Evolutionary conservation across 1,139 yeast species (phyloP).

Genomic region (Arxiozyma telluris): DNA sequence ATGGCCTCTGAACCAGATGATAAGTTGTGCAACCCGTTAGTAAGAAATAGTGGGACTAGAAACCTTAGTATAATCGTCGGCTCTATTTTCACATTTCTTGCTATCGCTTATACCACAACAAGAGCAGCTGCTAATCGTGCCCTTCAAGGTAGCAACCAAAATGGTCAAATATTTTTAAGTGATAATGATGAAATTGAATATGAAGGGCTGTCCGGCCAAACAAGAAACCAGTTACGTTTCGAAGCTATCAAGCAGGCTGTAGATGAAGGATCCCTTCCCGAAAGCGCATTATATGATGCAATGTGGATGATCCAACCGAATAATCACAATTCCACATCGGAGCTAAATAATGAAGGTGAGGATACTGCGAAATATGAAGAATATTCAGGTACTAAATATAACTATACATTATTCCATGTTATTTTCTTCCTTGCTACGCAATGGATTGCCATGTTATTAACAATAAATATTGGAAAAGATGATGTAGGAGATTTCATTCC

Average conservation of each 20-base stretch:
- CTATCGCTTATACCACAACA: constrained; percentile 95
- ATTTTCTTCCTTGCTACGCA: constrained; percentile 94
- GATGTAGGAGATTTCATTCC: constrained; percentile 87
- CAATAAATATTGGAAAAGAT: constrained; percentile 82
- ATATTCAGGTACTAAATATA: constrained; percentile 62
- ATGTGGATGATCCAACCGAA: constrained; percentile 37
- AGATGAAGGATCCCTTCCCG: constrained; percentile 89
- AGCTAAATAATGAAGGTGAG: constrained; percentile 34
- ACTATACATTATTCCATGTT: constrained; percentile 79
- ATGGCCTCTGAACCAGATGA: constrained; percentile 97
- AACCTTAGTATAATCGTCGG: constrained; percentile 84
- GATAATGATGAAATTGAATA: constrained; percentile 30
- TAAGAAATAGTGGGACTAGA: constrained; percentile 82
- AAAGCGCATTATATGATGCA: constrained; percentile 71
- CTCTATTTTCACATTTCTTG: constrained; percentile 85
- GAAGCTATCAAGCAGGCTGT: constrained; percentile 92
- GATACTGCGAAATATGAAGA: constrained; percentile 48
- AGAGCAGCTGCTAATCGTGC: constrained; percentile 86
- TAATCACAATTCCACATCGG: constrained; percentile 33
- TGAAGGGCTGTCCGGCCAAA: constrained; percentile 41
- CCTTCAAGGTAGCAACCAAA: constrained; percentile 32
- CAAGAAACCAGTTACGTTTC: constrained; percentile 67
- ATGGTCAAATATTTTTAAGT: constrained; percentile 24
- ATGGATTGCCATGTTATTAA: constrained; percentile 87
- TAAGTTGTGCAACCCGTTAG: constrained; percentile 78